Evolutionary conservation across 2,329 filamentous ascomycete genomes (phyloP).

Genomic region (Ascochyta koolunga): DNA sequence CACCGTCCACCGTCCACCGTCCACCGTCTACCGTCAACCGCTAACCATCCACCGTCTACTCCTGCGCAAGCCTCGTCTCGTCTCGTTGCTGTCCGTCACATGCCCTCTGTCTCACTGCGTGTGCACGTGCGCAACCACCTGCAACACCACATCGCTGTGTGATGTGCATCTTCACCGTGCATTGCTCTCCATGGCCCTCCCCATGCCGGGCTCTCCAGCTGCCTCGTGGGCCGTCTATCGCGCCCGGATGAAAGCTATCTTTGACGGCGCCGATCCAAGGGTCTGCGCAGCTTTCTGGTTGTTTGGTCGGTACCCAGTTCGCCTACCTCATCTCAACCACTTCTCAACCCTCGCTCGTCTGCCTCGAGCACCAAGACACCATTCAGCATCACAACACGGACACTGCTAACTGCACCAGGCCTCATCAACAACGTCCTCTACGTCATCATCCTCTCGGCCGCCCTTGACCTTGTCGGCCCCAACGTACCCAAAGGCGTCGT

Average conservation of each 20-base stretch:
- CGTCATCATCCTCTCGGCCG: slow-evolving; percentile 93
- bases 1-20: too few relatives aligned
- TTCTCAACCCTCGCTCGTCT: too few relatives aligned
- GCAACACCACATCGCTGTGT: not conserved
- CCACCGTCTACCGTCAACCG: too few relatives aligned
- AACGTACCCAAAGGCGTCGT: slow-evolving; percentile 87
- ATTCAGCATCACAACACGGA: not conserved
- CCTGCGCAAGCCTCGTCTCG: slow-evolving; percentile 1
- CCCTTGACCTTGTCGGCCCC: slow-evolving; percentile 91
- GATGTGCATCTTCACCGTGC: not conserved
- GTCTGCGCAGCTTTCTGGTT: slow-evolving; percentile 89
- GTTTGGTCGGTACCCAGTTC: slow-evolving; percentile 66
- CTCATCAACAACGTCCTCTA: slow-evolving; percentile 98
- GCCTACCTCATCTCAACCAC: not conserved
- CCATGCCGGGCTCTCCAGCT: slow-evolving; percentile 63
- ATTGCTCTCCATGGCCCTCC: slow-evolving; percentile 47
- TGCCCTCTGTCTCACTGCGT: not conserved
- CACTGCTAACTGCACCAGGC: slow-evolving; percentile 56
- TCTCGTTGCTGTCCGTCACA: slow-evolving; percentile 11
- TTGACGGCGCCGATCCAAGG: slow-evolving; percentile 71
- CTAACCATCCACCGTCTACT: not conserved
- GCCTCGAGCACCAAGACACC: not conserved
- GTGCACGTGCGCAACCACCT: slow-evolving; percentile 16
- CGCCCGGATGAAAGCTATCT: slow-evolving; percentile 66
- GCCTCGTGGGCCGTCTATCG: slow-evolving; percentile 77